Percentiles rank a stretch among this genome's conserved stretches.
These are phyloP conservation scores for Cucumis cinereus DNA, from an alignment of 306 rosid genomes.

Conservation along the genomic window DNA sequence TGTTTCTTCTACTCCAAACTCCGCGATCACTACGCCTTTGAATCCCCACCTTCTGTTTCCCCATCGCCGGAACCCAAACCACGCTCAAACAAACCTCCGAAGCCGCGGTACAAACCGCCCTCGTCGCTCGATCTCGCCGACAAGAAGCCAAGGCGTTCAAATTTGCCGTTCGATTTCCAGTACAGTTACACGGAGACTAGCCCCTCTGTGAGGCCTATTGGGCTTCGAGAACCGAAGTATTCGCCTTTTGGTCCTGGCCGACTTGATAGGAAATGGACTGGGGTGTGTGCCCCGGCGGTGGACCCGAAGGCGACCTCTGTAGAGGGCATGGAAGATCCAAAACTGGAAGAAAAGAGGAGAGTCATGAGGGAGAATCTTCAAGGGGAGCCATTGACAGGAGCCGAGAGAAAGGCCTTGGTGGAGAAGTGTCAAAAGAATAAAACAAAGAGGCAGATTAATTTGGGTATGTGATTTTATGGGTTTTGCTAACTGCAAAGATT, in stretches of 20 bases:
- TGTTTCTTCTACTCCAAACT: slow-evolving; percentile 53
- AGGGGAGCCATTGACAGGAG: slow-evolving; percentile 44
- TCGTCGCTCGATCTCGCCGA: slow-evolving; percentile 58
- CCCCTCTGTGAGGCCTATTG: slow-evolving; percentile 57
- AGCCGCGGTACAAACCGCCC: slow-evolving; percentile 56
- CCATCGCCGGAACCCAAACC: slow-evolving; percentile 21
- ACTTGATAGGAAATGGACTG: slow-evolving; percentile 64
- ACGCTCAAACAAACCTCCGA: slow-evolving; percentile 25
- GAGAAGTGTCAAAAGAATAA: slow-evolving; percentile 44
- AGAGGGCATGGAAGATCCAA: slow-evolving; percentile 48
- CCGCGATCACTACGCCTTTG: slow-evolving; percentile 51
- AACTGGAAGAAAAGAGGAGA: slow-evolving; percentile 52
- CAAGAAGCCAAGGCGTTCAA: slow-evolving; percentile 36
- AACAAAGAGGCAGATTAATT: slow-evolving; percentile 69
- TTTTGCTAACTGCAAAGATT: not conserved
- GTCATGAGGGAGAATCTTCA: slow-evolving; percentile 39
- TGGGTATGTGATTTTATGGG: slow-evolving; percentile 36
- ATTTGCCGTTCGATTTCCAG: slow-evolving; percentile 73
- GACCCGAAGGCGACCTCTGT: slow-evolving; percentile 47
- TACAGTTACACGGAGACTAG: slow-evolving; percentile 80
- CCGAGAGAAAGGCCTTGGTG: slow-evolving; percentile 61
- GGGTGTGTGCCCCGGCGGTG: slow-evolving; percentile 80
- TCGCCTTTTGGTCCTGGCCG: slow-evolving; percentile 85
- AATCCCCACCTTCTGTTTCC: slow-evolving; percentile 43
- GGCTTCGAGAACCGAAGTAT: slow-evolving; percentile 77